Evolutionary conservation across 306 rosid genomes (phyloP), one percentile per base, ranked within the genome.

Genomic region (Delonix regia): DNA sequence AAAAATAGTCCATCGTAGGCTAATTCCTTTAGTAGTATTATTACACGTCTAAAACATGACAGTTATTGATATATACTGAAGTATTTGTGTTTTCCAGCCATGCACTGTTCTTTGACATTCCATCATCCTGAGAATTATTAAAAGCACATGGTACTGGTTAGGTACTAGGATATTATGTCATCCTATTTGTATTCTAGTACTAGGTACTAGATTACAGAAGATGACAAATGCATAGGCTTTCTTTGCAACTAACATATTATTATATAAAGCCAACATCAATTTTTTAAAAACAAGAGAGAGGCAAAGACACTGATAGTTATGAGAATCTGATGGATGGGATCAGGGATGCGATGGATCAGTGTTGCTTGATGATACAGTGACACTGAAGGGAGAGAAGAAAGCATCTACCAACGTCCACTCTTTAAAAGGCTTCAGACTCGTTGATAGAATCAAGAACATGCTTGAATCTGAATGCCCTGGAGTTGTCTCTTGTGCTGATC

Each of bases 271-370:
- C 71, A 36, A 59, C 2, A 27, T 60, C 41, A 39, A 39, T 3
- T 39, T 7, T 39, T 39, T 39, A 15, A 7, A 28, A 15, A 69
- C 12, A 13, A 27, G 25, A 18, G 4, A 25, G n/a, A 74, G 19
- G 30, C 8, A 1, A 4, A n/a, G 47, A 44, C 5, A 57, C 11
- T 76, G 49, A 72, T 47, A 24, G 12, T 21, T 3, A 24, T 22
- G 33, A 56, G 55, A 25, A 45, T 49, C 16, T 16, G 14, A 61
- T 74, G 3, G 3, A 30, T 76, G 48, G 25, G 9, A 14, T 48
- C 81, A 95, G 99, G 99, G 99, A 45, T 95, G 99, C 68, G 99
- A 95, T 75, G 99, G 97, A 25, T 95, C 99, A 51, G 44, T 92
- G 72, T 71, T 95, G 83, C 88, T 95, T 21, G 99, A 92, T 15